Conservation (phyloP, 768 basidiomycete species). For the Lactarius vividus region DNA sequence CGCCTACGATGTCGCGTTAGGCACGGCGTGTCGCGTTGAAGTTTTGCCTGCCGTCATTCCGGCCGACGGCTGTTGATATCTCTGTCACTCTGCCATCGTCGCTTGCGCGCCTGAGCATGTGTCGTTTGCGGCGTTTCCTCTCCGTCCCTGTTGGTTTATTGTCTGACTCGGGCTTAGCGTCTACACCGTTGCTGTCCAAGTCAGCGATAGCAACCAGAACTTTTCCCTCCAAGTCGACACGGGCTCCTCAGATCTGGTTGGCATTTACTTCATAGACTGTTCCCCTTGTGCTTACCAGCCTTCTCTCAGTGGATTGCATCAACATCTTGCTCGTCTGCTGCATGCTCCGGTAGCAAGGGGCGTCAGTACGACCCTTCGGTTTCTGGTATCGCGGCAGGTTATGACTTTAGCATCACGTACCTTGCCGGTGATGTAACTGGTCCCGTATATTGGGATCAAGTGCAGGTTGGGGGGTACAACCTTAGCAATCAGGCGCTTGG, state of each 20-base stretch:
- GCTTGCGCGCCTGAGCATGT: neutral
- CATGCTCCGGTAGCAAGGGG: conserved; percentile 47
- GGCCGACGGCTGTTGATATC: neutral
- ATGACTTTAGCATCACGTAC: conserved; percentile 52
- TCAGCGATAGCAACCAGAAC: conserved; percentile 50
- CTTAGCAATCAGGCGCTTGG: conserved; percentile 70
- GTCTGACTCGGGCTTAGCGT: conserved; percentile 41
- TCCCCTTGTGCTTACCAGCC: conserved; percentile 5
- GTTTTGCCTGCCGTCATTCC: neutral
- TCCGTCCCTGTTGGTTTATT: neutral
- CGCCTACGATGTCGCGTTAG: neutral
- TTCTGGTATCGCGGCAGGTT: conserved; percentile 41
- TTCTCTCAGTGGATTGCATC: conserved; percentile 68
- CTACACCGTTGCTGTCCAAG: conserved; percentile 58
- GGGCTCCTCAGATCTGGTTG: conserved; percentile 76
- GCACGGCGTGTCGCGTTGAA: neutral
- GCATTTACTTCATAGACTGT: conserved; percentile 26
- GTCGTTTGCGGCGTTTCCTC: conserved; percentile 1
- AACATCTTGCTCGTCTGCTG: conserved; percentile 53
- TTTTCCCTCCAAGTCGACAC: conserved; percentile 74
- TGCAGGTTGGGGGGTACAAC: conserved; percentile 60
- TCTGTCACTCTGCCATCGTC: neutral
- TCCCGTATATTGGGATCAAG: conserved; percentile 66
- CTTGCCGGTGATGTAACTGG: conserved; percentile 58
- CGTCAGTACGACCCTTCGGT: conserved; percentile 55